These are phyloP conservation scores for Sporothrix pallida DNA, from an alignment of 2,329 filamentous ascomycete species.

Conservation along the genomic window DNA sequence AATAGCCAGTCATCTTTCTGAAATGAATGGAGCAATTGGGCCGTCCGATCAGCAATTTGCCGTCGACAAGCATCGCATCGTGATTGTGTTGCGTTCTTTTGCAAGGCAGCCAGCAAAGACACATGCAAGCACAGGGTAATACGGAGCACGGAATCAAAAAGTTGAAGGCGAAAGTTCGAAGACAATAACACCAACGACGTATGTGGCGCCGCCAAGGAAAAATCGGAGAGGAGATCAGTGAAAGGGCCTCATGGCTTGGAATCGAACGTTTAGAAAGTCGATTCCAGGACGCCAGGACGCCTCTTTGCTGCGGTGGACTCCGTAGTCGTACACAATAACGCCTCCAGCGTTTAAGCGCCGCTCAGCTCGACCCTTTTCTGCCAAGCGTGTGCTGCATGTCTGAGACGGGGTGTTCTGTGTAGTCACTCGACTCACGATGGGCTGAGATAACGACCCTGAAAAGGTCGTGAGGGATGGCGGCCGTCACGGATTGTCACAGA, in stretches of 20 bases:
- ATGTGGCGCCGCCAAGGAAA: constrained; percentile 15
- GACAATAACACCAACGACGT: constrained; percentile 5
- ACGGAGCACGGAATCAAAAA: neutral
- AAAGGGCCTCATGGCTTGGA: neutral
- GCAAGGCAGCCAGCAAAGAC: neutral
- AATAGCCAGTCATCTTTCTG: constrained; percentile 13
- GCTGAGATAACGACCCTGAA: neutral
- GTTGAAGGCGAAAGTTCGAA: neutral
- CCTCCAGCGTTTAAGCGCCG: constrained; percentile 7
- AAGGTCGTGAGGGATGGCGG: neutral
- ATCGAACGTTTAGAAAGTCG: neutral
- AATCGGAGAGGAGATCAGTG: neutral
- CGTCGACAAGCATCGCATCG: neutral
- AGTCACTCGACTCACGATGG: constrained; percentile 3
- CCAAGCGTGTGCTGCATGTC: constrained; percentile 23
- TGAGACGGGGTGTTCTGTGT: neutral
- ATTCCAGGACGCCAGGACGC: neutral
- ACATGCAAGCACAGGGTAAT: neutral
- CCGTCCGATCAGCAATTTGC: constrained; percentile 3
- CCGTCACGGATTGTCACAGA: neutral
- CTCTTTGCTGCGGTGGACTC: neutral
- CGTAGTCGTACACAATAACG: neutral
- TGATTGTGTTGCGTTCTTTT: neutral
- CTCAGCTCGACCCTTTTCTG: constrained; percentile 16
- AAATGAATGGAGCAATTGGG: neutral